Conservation (phyloP, 1,139 yeast species). For the Chernovozyma sophiae-reginae region DNA sequence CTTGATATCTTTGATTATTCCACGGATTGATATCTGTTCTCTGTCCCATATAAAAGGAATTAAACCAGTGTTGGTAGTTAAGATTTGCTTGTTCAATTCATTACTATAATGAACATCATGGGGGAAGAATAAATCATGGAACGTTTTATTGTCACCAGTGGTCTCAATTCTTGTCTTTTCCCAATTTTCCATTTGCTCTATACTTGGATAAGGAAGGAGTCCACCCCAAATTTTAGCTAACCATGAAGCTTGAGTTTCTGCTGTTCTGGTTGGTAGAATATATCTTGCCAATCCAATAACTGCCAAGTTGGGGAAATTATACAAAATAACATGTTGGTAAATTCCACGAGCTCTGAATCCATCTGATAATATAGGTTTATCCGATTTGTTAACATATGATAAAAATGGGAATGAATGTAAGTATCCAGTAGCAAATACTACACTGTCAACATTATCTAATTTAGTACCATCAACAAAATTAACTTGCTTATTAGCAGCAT, state of each 20-base stretch:
- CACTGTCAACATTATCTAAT: constrained; percentile 37
- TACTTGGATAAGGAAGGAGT: constrained; percentile 39
- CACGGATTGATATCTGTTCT: constrained; percentile 28
- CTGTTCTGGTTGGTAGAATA: constrained; percentile 55
- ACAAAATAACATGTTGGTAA: constrained; percentile 51
- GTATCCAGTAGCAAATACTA: constrained; percentile 68
- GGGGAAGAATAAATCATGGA: constrained; percentile 45
- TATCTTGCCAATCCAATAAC: constrained; percentile 49
- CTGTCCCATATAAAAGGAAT: constrained; percentile 37
- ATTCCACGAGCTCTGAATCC: constrained; percentile 46
- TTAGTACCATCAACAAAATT: constrained; percentile 34
- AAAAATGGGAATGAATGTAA: constrained; percentile 46
- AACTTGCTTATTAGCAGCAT: constrained; percentile 25
- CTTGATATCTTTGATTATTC: constrained; percentile 29
- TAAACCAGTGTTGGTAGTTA: constrained; percentile 21
- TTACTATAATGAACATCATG: constrained; percentile 45
- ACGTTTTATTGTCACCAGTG: constrained; percentile 37
- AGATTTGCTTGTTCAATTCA: constrained; percentile 33
- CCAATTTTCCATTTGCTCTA: constrained; percentile 34
- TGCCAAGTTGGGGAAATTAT: constrained; percentile 53
- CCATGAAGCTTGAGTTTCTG: constrained; percentile 57
- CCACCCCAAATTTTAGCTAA: constrained; percentile 54
- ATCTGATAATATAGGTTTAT: constrained; percentile 33
- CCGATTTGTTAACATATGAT: constrained; percentile 17
- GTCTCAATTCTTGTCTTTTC: constrained; percentile 30